Conservation (phyloP, 805 yeast genomes). For the Lachancea thermotolerans region DNA sequence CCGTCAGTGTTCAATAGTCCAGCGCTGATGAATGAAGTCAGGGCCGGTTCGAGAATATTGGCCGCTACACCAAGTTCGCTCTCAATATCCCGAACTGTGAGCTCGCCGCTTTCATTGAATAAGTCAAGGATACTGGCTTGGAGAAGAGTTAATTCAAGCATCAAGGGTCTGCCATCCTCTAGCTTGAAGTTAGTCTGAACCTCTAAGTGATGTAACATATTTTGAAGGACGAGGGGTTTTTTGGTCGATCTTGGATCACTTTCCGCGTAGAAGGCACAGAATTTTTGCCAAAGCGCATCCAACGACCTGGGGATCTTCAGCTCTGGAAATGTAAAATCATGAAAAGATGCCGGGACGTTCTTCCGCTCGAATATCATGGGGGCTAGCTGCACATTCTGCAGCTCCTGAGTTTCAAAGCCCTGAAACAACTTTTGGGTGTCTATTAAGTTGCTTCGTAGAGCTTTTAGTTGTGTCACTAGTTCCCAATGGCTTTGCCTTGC, state of each 20-base stretch:
- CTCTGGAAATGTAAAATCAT: slow-evolving; percentile 1
- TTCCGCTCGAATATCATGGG: slow-evolving; percentile 21
- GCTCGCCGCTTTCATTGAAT: slow-evolving; percentile 17
- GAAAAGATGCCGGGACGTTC: slow-evolving; percentile 17
- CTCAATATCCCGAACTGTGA: slow-evolving; percentile 11
- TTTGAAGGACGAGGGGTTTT: slow-evolving; percentile 17
- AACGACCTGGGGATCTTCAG: slow-evolving; percentile 16
- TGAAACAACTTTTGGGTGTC: background rate
- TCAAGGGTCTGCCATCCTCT: slow-evolving; percentile 11
- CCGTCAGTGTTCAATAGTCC: slow-evolving; percentile 11
- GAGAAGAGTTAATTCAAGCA: slow-evolving; percentile 21
- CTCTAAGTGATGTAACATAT: slow-evolving; percentile 27
- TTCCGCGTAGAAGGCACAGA: slow-evolving; percentile 7
- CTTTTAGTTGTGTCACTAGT: background rate
- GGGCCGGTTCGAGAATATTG: slow-evolving; percentile 6
- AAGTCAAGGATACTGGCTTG: slow-evolving; percentile 23
- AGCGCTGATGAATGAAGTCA: slow-evolving; percentile 18
- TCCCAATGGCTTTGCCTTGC: background rate
- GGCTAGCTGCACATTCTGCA: background rate
- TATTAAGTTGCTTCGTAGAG: background rate
- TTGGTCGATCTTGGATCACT: slow-evolving; percentile 10
- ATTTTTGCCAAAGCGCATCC: slow-evolving; percentile 14
- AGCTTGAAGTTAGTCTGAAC: slow-evolving; percentile 18
- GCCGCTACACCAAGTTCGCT: background rate
- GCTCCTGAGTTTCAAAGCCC: background rate